phyloP scores from a whole-genome alignment of 2,329 filamentous ascomycete genomes.

The Exophiala bonariae region DNA sequence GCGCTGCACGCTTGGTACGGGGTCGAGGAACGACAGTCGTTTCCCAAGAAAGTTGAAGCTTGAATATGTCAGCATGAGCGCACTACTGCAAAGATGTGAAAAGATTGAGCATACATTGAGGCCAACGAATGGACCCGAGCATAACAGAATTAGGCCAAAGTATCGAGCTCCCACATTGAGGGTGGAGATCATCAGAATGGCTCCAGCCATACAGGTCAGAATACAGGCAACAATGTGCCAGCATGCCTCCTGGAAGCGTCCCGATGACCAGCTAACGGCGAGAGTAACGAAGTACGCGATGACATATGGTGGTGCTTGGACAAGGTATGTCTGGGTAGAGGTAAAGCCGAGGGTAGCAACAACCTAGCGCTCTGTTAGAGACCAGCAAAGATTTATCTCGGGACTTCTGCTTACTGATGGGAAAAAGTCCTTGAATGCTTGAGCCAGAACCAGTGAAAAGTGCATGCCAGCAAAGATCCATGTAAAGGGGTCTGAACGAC shows the following conservation, averaged over 20 bases:
- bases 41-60: conserved; percentile 6
- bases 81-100: too few relatives aligned
- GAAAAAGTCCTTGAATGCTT: conserved; percentile 8
- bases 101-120: too few relatives aligned
- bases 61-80: too few relatives aligned
- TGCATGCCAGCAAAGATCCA: conserved; percentile 42
- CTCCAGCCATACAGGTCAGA: neutral
- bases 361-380: too few relatives aligned
- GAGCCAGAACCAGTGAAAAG: conserved; percentile 20
- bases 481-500: conserved; percentile 34
- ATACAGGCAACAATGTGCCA: conserved; percentile 3
- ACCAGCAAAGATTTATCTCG: too few relatives aligned
- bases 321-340: conserved; percentile 2
- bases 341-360: conserved; percentile 5
- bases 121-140: too few relatives aligned
- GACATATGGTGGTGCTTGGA: conserved; percentile 7
- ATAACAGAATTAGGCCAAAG: conserved; percentile 6
- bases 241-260: neutral
- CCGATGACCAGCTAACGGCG: conserved; percentile 1
- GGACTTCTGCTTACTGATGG: conserved; percentile 5
- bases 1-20: conserved; percentile 2
- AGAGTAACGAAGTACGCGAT: conserved; percentile 2
- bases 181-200: conserved; percentile 1
- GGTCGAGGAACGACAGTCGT: conserved; percentile 7
- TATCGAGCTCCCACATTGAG: conserved; percentile 5